These are phyloP conservation scores for Ascochyta koolunga DNA, from an alignment of 2,329 filamentous ascomycete species.

Conservation along the genomic window DNA sequence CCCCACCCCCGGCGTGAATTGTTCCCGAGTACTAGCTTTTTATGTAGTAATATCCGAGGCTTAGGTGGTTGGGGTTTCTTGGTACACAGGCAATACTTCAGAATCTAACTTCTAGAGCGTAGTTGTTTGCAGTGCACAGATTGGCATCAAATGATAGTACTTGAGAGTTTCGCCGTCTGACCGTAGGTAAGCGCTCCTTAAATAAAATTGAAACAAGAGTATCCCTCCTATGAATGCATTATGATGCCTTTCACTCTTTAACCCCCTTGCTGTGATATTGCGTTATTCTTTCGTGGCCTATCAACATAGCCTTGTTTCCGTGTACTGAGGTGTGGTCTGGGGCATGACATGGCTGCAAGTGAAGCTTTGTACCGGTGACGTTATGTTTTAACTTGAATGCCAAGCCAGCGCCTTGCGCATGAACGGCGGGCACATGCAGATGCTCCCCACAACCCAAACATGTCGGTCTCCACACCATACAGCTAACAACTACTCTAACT, in stretches of 20 bases:
- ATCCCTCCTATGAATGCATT: neutral
- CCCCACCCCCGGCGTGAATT: slow-evolving; percentile 36
- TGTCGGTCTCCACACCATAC: slow-evolving; percentile 1
- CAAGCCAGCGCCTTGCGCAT: slow-evolving; percentile 10
- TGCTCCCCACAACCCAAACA: slow-evolving; percentile 12
- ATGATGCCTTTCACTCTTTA: neutral
- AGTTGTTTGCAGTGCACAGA: neutral
- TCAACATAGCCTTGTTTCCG: neutral
- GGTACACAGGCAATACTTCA: slow-evolving; percentile 4
- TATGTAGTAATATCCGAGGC: slow-evolving; percentile 2
- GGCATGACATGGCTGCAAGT: no score
- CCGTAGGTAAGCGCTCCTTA: slow-evolving; percentile 3
- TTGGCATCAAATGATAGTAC: neutral
- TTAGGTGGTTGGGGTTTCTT: neutral
- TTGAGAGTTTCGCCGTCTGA: neutral
- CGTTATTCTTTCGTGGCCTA: neutral
- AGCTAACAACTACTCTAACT: neutral
- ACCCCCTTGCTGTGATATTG: neutral
- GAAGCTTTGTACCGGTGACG: slow-evolving; percentile 14
- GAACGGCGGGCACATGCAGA: slow-evolving; percentile 13
- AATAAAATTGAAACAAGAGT: neutral
- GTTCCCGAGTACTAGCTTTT: neutral
- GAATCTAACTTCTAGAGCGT: neutral
- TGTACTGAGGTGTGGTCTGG: neutral
- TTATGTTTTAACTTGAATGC: slow-evolving; percentile 17